A percentile compares a stretch with the other conserved stretches of the same genome.
These are phyloP conservation scores for Trichoderma reesei DNA, from an alignment of 495 filamentous ascomycete genomes.

Conservation along the genomic window DNA sequence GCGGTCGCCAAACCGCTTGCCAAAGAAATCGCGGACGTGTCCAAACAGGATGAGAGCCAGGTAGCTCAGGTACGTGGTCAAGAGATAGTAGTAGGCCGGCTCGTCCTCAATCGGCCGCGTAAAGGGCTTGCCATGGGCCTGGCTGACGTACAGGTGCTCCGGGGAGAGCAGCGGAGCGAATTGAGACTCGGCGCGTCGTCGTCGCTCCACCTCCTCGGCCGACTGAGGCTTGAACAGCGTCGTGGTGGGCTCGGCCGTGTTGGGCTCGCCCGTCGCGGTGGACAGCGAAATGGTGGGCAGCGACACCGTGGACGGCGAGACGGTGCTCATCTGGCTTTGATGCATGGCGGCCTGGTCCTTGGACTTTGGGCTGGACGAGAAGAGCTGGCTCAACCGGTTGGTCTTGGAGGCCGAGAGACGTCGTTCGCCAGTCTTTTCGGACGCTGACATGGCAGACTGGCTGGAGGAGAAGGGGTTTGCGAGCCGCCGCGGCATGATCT, in stretches of 20 bases:
- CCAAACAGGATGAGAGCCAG: conserved; percentile 91
- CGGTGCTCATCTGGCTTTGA: conserved; percentile 24
- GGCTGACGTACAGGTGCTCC: conserved; percentile 77
- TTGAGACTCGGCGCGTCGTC: conserved; percentile 75
- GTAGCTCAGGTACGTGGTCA: conserved; percentile 97
- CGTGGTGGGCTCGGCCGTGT: conserved; percentile 68
- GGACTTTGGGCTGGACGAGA: conserved; percentile 58
- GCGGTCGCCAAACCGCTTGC: conserved; percentile 78
- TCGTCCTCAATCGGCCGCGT: conserved; percentile 84
- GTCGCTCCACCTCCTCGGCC: conserved; percentile 66
- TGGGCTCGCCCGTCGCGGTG: conserved; percentile 66
- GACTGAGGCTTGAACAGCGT: conserved; percentile 88
- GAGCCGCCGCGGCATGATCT: conserved; percentile 45
- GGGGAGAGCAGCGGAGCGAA: conserved; percentile 78
- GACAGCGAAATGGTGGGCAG: conserved; percentile 90
- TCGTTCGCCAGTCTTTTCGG: conserved; percentile 35
- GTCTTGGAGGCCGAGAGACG: conserved; percentile 48
- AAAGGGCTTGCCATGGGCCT: conserved; percentile 67
- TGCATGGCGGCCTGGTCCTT: conserved; percentile 55
- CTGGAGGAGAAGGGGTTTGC: conserved; percentile 27
- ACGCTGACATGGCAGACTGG: conserved; percentile 24
- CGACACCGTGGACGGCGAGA: conserved; percentile 51
- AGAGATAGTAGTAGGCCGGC: conserved; percentile 89
- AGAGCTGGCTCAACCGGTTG: conserved; percentile 50
- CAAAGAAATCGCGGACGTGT: conserved; percentile 94